Evolutionary conservation across 805 yeast species (phyloP), one percentile per base, ranked within the genome.

Genomic region (Zygosaccharomyces pseudorouxii): DNA sequence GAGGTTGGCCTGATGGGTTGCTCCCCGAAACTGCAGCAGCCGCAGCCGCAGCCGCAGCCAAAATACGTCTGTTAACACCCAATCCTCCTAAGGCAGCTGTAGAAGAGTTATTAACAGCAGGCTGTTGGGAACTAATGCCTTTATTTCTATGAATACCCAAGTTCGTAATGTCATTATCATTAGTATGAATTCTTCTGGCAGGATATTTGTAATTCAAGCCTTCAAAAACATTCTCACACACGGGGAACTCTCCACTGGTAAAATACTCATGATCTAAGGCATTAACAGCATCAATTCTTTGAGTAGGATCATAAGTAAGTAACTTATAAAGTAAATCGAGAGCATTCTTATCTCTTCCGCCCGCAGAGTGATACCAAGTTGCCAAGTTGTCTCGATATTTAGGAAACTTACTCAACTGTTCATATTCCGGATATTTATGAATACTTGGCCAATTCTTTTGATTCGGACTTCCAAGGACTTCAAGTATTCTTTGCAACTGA

Each of bases 401-500:
- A 1, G 89, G 86, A 57, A 81, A 85, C 16, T 73, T 71, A 46
- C 81, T 77, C 48, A 89, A 74, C 28, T 82, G 75, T 16, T 72
- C 76, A 63, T 76, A 93, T 60, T 93, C 99, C 0, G 99, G 98
- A 61, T 89, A 90, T 53, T 81, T 81, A 37, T 75, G 73, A 33
- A 93, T 67, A 19, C 83, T 73, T 0, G 93, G 85, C 98, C 99
- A 93, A 42, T 72, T 75, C n/a, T 81, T 78, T 4, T 72, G 62
- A 3, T 78, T 79, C 0, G 99, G 99, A 0, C 95, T 81, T 0
- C 99, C 99, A 52, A 93, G 68, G n/a, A 93, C 84, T 65, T 93
- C 98, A 23, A 93, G 73, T 20, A 93, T 90, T 63, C 89, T 89
- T 59, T 86, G 85, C 63, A 92, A 76, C 70, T 93, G 99, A 63